These are phyloP conservation scores for Euphorbia tirucalli DNA, from an alignment of 345 rosid genomes.

Conservation along the genomic window DNA sequence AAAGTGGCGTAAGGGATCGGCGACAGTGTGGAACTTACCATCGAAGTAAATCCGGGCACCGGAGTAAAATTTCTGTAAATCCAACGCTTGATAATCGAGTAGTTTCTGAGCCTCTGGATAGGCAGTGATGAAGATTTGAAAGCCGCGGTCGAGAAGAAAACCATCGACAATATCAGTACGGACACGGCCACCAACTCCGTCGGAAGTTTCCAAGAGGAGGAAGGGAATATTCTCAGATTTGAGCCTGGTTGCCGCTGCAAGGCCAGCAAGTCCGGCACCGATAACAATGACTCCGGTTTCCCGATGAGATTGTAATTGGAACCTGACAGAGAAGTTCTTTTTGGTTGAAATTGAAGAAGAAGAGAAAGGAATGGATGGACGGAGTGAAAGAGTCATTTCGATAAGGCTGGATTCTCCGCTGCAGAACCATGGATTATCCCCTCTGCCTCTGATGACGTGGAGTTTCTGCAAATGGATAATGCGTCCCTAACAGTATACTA, in stretches of 20 bases:
- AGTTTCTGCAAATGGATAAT: too few relatives aligned
- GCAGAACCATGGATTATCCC: too few relatives aligned
- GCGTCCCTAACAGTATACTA: too few relatives aligned
- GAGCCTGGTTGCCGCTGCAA: slow-evolving; percentile 81
- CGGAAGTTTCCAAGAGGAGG: slow-evolving; percentile 76
- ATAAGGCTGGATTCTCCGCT: too few relatives aligned
- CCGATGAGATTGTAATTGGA: background rate
- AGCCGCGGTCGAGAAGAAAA: slow-evolving; percentile 84
- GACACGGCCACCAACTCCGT: slow-evolving; percentile 76
- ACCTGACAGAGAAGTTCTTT: too few relatives aligned
- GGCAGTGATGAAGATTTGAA: slow-evolving; percentile 94
- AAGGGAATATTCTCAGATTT: slow-evolving; percentile 54
- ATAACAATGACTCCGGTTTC: slow-evolving; percentile 55
- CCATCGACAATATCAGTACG: slow-evolving; percentile 80
- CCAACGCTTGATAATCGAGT: slow-evolving; percentile 54
- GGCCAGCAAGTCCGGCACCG: slow-evolving; percentile 88
- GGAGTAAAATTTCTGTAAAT: slow-evolving; percentile 67
- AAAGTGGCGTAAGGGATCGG: slow-evolving; percentile 85
- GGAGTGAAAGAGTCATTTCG: too few relatives aligned
- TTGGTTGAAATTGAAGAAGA: too few relatives aligned
- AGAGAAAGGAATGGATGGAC: too few relatives aligned
- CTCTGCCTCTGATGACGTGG: too few relatives aligned
- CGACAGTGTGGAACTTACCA: slow-evolving; percentile 71
- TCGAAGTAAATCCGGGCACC: slow-evolving; percentile 67
- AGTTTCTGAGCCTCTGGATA: slow-evolving; percentile 85